Percentiles rank a stretch among this genome's conserved stretches.
Conservation (phyloP, 768 basidiomycete genomes). For the Hypholoma fasciculare region DNA sequence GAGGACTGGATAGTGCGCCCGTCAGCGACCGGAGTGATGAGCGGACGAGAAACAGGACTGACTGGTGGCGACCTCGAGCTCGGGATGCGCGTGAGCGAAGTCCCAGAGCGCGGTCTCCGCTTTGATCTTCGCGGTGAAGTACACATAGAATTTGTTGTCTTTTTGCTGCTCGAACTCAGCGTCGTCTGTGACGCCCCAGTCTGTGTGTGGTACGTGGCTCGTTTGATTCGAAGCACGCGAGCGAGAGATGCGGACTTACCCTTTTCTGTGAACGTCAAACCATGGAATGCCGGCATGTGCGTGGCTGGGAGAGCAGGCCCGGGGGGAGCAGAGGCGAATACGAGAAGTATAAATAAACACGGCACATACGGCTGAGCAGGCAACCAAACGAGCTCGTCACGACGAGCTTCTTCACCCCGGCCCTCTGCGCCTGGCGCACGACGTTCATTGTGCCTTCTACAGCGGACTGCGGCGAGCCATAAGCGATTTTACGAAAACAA, state of each 20-base stretch:
- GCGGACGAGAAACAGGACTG: constrained; percentile 8
- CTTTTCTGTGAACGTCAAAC: constrained; percentile 13
- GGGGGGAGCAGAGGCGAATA: background rate
- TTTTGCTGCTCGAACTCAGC: constrained; percentile 31
- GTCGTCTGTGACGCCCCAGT: constrained; percentile 33
- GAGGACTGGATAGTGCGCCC: constrained; percentile 23
- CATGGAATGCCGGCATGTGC: constrained; percentile 16
- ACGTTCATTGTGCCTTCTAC: constrained; percentile 41
- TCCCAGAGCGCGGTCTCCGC: constrained; percentile 44
- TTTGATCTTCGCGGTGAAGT: constrained; percentile 40
- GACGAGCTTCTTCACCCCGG: constrained; percentile 35
- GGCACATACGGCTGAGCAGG: constrained; percentile 27
- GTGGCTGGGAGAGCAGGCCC: constrained; percentile 4
- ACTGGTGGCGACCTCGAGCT: constrained; percentile 40
- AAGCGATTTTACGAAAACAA: background rate
- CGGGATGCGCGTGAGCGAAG: constrained; percentile 37
- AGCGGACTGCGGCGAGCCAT: constrained; percentile 28
- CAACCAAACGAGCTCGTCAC: constrained; percentile 34
- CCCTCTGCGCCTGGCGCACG: constrained; percentile 36
- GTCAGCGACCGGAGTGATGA: background rate
- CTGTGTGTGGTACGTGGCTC: constrained; percentile 7
- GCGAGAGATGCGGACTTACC: constrained; percentile 1
- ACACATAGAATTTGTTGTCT: constrained; percentile 30
- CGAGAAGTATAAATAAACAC: background rate
- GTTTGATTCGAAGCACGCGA: background rate